Evolutionary conservation across 2,329 filamentous ascomycete genomes (phyloP).

Genomic region (Colletotrichum higginsianum): DNA sequence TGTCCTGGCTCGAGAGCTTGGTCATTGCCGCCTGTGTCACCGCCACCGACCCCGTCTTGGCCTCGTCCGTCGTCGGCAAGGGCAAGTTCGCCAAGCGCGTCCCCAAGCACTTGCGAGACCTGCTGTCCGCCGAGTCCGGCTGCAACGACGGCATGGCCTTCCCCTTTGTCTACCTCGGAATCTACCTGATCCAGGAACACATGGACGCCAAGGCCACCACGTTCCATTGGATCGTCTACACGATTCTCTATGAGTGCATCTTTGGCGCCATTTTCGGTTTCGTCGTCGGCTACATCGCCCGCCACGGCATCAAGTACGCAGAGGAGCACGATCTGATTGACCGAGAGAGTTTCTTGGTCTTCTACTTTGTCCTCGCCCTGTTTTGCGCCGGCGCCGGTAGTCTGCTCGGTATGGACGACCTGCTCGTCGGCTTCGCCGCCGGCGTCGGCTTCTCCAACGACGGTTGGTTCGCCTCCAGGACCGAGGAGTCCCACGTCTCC

Average conservation of each 20-base stretch:
- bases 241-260: constrained; percentile 94
- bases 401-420: constrained; percentile 90
- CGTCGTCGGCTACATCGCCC: constrained; percentile 87
- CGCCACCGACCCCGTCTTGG: constrained; percentile 95
- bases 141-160: constrained; percentile 99
- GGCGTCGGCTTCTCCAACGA: constrained; percentile 99
- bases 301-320: constrained; percentile 90
- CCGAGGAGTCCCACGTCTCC: constrained; percentile 97
- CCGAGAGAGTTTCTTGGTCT: constrained; percentile 96
- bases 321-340: constrained; percentile 91
- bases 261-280: constrained; percentile 94
- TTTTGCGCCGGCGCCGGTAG: constrained; percentile 96
- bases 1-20: constrained; percentile 92
- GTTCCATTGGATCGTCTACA: constrained; percentile 90
- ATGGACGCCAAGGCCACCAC: constrained; percentile 78
- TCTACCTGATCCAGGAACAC: constrained; percentile 90
- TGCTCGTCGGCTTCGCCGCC: constrained; percentile 93
- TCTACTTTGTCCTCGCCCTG: constrained; percentile 96
- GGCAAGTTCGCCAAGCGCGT: constrained; percentile 98
- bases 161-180: constrained; percentile 92
- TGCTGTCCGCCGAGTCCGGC: constrained; percentile 95
- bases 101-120: constrained; percentile 95
- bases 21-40: constrained; percentile 94
- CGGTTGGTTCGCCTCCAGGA: constrained; percentile 98
- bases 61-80: constrained; percentile 98